Conservation (phyloP, 1,284 basidiomycete species). For the Erythrobasidium hasegawianum region DNA sequence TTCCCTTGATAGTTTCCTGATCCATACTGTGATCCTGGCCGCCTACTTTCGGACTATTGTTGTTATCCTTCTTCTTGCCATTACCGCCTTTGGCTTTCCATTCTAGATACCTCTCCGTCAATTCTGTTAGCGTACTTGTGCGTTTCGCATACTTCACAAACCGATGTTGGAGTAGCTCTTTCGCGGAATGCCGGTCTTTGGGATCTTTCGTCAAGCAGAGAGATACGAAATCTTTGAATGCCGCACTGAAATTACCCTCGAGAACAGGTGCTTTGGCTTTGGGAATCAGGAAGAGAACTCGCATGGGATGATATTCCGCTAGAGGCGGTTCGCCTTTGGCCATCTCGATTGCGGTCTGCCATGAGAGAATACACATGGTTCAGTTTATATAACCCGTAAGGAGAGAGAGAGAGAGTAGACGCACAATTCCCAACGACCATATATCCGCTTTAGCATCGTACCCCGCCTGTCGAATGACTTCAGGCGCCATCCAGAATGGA, state of each 20-base stretch:
- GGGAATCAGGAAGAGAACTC: conserved; percentile 53
- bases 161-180: conserved; percentile 82
- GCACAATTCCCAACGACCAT: conserved; percentile 52
- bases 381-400: neutral
- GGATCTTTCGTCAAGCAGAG: conserved; percentile 92
- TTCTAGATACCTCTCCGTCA: conserved; percentile 60
- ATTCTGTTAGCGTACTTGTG: conserved; percentile 74
- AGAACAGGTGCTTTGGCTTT: conserved; percentile 78
- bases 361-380: neutral
- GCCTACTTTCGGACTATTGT: neutral
- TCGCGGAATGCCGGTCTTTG: conserved; percentile 75
- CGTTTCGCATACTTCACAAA: conserved; percentile 78
- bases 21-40: neutral
- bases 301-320: conserved; percentile 54
- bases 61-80: conserved; percentile 14
- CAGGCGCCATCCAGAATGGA: conserved; percentile 97
- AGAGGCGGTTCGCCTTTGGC: conserved; percentile 53
- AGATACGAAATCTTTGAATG: conserved; percentile 89
- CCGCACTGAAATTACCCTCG: conserved; percentile 73
- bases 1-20: conserved; percentile 10
- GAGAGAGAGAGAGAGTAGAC: conserved; percentile 22
- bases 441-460: conserved; percentile 53
- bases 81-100: conserved; percentile 37
- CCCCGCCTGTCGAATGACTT: conserved; percentile 93
- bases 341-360: conserved; percentile 50